These are phyloP conservation scores for Prototheca cutis DNA, from an alignment of 163 green algal genomes.

Conservation along the genomic window DNA sequence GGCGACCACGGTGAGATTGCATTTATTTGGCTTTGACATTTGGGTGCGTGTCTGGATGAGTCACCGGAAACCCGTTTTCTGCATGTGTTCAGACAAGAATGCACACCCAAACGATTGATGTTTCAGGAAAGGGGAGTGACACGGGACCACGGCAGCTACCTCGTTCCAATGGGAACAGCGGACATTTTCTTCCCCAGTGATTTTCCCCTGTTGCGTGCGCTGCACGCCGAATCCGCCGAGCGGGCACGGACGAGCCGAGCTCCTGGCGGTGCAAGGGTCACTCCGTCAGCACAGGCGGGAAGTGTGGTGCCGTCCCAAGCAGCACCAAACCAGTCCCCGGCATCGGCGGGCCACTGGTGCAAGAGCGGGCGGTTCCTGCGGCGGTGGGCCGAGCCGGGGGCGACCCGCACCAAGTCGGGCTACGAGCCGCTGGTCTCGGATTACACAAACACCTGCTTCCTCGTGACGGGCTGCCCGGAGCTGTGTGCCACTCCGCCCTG, in stretches of 20 bases:
- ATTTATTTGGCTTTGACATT: too few species aligned
- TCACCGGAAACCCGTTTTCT: too few species aligned
- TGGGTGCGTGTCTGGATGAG: too few species aligned
- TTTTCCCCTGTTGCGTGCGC: slow-evolving; percentile 52
- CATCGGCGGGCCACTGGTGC: too few species aligned
- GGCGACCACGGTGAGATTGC: slow-evolving; percentile 35
- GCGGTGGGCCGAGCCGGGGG: slow-evolving; percentile 28
- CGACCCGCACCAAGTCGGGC: slow-evolving; percentile 35
- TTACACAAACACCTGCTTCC: slow-evolving; percentile 67
- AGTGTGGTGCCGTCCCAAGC: too few species aligned
- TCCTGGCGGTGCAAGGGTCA: too few species aligned
- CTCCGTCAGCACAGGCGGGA: too few species aligned
- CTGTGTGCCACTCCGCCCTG: background rate
- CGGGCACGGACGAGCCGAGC: too few species aligned
- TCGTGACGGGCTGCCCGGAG: slow-evolving; percentile 17
- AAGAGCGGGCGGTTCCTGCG: slow-evolving; percentile 51
- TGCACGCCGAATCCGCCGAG: slow-evolving; percentile 48
- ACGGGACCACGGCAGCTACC: slow-evolving; percentile 56
- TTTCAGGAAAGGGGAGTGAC: slow-evolving; percentile 52
- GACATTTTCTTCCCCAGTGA: slow-evolving; percentile 95
- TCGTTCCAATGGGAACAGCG: slow-evolving; percentile 55
- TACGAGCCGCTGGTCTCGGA: slow-evolving; percentile 77
- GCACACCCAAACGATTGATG: too few species aligned
- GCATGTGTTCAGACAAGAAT: too few species aligned
- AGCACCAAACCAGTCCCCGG: too few species aligned